phyloP scores from a whole-genome alignment of 345 rosid species.

The Populus deltoides region DNA sequence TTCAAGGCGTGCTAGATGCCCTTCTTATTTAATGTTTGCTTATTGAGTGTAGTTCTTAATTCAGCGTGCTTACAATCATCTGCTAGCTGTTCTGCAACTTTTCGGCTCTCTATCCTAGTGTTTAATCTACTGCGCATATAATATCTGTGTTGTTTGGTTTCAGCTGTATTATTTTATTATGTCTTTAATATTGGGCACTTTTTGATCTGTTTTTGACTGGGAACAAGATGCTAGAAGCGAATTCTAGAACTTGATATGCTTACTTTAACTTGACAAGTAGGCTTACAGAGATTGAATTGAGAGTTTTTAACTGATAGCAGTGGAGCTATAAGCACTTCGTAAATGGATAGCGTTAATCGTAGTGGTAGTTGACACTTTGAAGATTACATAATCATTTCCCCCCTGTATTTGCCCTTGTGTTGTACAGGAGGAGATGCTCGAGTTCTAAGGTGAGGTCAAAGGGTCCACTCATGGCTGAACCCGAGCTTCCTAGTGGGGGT shows the following conservation, averaged over 20 bases:
- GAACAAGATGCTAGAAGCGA: constrained; percentile 13
- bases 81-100: constrained; percentile 44
- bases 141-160: constrained; percentile 27
- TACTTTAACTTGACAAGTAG: constrained; percentile 35
- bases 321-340: constrained; percentile 43
- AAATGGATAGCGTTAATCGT: constrained; percentile 52
- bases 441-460: constrained; percentile 50
- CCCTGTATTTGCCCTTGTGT: constrained; percentile 70
- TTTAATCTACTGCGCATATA: constrained; percentile 42
- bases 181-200: constrained; percentile 16
- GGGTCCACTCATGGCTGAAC: constrained; percentile 52
- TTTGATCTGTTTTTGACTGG: constrained; percentile 9
- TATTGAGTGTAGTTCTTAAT: constrained; percentile 60
- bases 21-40: constrained; percentile 43
- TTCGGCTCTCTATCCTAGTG: constrained; percentile 44
- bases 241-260: constrained; percentile 23
- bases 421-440: constrained; percentile 63
- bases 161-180: constrained; percentile 17
- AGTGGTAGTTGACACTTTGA: constrained; percentile 61
- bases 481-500: constrained; percentile 41
- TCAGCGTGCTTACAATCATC: constrained; percentile 61
- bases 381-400: constrained; percentile 66
- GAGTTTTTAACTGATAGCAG: constrained; percentile 29
- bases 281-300: constrained; percentile 30
- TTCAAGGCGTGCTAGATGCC: constrained; percentile 55